Conservation (phyloP, 345 rosid genomes). For the Sisymbrium irio region DNA sequence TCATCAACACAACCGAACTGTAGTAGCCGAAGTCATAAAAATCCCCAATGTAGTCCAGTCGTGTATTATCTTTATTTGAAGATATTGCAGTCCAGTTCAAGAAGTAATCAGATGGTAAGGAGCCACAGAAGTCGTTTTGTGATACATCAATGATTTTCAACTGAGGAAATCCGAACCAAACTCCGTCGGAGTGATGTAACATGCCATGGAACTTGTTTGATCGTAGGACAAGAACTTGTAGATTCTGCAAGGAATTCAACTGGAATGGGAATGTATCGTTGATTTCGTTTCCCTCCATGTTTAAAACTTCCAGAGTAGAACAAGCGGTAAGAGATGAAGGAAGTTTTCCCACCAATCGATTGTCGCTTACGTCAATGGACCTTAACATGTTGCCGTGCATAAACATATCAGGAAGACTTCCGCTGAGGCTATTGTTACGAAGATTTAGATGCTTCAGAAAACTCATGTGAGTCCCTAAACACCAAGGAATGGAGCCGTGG, state of each 20-base stretch:
- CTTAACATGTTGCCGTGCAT: background rate
- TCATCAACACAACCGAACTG: background rate
- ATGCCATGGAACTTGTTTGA: slow-evolving; percentile 2
- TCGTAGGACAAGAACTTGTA: background rate
- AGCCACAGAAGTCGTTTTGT: background rate
- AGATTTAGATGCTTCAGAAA: background rate
- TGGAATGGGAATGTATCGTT: background rate
- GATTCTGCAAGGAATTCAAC: background rate
- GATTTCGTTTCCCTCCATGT: background rate
- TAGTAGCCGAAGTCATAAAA: background rate
- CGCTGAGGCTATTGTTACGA: background rate
- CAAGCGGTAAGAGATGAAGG: background rate
- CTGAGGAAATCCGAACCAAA: background rate
- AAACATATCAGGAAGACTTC: background rate
- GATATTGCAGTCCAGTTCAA: background rate
- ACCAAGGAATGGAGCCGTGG: background rate
- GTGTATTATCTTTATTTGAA: background rate
- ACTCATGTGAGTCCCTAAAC: background rate
- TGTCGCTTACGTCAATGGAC: slow-evolving; percentile 1
- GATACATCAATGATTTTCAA: background rate
- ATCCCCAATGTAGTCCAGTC: background rate
- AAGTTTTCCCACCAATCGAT: background rate
- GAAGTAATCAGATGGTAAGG: background rate
- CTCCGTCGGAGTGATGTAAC: background rate
- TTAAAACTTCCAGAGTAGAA: background rate